Percentiles rank a stretch among this genome's conserved stretches.
Conservation (phyloP, 129 eudicot genomes). For the Centrapalus pauciflorus region DNA sequence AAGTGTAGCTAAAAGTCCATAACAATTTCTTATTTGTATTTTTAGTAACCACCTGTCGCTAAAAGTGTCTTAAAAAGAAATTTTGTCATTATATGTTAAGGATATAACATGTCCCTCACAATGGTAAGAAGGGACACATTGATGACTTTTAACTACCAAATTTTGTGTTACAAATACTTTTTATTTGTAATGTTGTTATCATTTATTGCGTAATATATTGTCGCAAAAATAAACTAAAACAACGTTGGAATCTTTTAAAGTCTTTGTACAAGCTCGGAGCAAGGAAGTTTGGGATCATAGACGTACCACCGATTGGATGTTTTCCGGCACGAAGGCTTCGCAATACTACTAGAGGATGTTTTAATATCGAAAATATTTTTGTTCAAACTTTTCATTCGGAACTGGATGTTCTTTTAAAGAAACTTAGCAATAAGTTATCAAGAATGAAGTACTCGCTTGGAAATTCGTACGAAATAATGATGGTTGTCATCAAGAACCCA, state of each 20-base stretch:
- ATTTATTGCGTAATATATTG: neutral
- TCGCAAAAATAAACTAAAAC: neutral
- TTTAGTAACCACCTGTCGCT: neutral
- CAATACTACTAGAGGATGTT: constrained; percentile 44
- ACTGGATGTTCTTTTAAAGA: constrained; percentile 33
- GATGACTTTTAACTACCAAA: neutral
- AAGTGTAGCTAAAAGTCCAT: neutral
- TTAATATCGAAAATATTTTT: constrained; percentile 37
- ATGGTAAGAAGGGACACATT: neutral
- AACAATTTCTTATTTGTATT: neutral
- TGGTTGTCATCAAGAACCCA: constrained; percentile 43
- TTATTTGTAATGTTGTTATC: neutral
- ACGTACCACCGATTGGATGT: constrained; percentile 68
- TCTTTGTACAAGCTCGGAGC: constrained; percentile 66
- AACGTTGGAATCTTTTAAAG: constrained; percentile 12
- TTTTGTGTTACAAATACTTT: neutral
- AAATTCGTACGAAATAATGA: constrained; percentile 54
- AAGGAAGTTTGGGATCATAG: constrained; percentile 59
- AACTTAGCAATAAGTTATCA: constrained; percentile 33
- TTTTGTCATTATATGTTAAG: neutral
- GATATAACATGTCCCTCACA: neutral
- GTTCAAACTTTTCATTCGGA: constrained; percentile 42
- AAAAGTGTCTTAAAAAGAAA: neutral
- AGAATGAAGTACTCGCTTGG: constrained; percentile 63
- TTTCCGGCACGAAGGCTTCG: constrained; percentile 54